Evolutionary conservation across 2,329 filamentous ascomycete species (phyloP).

Genomic region (Pyrenochaeta sp.): DNA sequence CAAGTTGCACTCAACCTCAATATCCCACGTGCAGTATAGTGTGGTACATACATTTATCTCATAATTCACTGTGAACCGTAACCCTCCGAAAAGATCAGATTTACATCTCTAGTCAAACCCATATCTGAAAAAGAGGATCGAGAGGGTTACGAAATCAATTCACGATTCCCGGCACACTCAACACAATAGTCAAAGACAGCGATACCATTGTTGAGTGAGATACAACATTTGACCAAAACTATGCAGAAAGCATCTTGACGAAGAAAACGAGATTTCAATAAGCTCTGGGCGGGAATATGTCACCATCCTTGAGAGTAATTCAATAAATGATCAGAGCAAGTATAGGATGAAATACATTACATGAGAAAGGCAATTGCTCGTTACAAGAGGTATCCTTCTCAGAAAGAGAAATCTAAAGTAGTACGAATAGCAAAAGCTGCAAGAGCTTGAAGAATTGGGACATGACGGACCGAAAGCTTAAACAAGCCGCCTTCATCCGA

Average conservation of each 20-base stretch:
- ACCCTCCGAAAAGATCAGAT: too few relatives aligned
- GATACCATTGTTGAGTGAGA: slow-evolving; percentile 59
- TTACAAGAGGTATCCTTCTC: slow-evolving; percentile 71
- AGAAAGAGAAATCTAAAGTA: slow-evolving; percentile 65
- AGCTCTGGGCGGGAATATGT: slow-evolving; percentile 70
- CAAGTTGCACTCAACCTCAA: too few relatives aligned
- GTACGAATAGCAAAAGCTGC: slow-evolving; percentile 63
- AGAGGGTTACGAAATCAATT: not conserved
- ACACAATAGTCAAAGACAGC: slow-evolving; percentile 60
- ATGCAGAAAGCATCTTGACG: too few relatives aligned
- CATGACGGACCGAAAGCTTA: slow-evolving; percentile 45
- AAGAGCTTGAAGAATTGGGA: slow-evolving; percentile 50
- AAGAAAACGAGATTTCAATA: slow-evolving; percentile 75
- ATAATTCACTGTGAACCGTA: too few relatives aligned
- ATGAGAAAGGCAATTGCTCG: slow-evolving; percentile 71
- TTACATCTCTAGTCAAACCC: too few relatives aligned
- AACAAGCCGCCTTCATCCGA: too few relatives aligned
- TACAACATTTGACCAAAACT: not conserved
- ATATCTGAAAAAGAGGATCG: not conserved
- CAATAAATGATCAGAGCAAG: slow-evolving; percentile 61
- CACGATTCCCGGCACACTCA: not conserved
- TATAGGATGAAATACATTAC: slow-evolving; percentile 66
- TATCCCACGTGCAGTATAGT: too few relatives aligned
- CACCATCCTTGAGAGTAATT: slow-evolving; percentile 68
- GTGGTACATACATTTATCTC: too few relatives aligned